Evolutionary conservation across 768 basidiomycete species (phyloP).

Genomic region (Gyrodon lividus): DNA sequence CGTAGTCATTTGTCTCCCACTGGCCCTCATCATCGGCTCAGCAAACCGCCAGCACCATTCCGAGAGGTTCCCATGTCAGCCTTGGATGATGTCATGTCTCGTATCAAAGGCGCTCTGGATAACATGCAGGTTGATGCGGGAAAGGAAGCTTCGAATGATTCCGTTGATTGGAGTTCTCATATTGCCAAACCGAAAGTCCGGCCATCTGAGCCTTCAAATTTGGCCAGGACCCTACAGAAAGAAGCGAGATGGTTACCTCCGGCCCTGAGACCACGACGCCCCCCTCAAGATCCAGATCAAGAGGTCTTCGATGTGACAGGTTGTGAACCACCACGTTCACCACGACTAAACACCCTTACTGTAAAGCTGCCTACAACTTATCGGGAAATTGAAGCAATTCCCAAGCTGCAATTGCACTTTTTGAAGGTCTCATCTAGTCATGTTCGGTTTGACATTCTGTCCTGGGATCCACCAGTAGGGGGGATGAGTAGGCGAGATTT

Average conservation of each 20-base stretch:
- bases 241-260: constrained; percentile 59
- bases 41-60: constrained; percentile 30
- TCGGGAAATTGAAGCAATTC: constrained; percentile 42
- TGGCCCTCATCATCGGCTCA: constrained; percentile 20
- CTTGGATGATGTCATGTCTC: constrained; percentile 78
- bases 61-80: constrained; percentile 65
- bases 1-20: constrained; percentile 18
- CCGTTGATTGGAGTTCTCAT: constrained; percentile 21
- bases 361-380: constrained; percentile 51
- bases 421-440: constrained; percentile 39
- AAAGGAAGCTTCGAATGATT: constrained; percentile 19
- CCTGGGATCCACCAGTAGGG: constrained; percentile 69
- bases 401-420: constrained; percentile 46
- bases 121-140: constrained; percentile 56
- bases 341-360: constrained; percentile 38
- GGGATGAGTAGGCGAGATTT: constrained; percentile 62
- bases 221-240: constrained; percentile 24
- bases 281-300: constrained; percentile 35
- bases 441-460: constrained; percentile 62
- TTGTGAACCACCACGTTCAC: constrained; percentile 48
- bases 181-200: constrained; percentile 22
- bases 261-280: constrained; percentile 41
- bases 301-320: constrained; percentile 49
- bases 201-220: constrained; percentile 13
- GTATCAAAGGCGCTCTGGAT: constrained; percentile 79